Percentiles rank a stretch among this genome's conserved stretches.
phyloP scores from a whole-genome alignment of 1,139 yeast species.

The Petasospora fabianii region DNA sequence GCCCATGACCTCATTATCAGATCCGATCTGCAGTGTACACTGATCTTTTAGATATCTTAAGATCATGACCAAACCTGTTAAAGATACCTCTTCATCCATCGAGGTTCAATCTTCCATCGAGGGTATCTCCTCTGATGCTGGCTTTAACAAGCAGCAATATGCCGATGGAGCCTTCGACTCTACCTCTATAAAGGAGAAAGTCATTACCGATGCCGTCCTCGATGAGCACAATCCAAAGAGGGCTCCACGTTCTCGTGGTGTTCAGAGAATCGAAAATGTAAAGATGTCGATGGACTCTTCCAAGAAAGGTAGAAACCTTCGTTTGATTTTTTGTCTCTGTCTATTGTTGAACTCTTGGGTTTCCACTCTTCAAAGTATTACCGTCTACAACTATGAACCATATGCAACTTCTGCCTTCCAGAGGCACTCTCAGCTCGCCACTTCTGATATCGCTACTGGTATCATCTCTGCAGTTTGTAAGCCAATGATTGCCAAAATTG shows the following conservation, averaged over 20 bases:
- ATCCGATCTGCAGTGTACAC: no score
- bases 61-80: no score
- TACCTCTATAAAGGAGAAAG: no score
- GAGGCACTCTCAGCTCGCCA: conserved; percentile 34
- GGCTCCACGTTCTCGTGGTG: conserved; percentile 36
- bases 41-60: no score
- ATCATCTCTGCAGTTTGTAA: conserved; percentile 31
- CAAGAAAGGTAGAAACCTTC: conserved; percentile 16
- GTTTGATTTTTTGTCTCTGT: conserved; percentile 25
- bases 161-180: no score
- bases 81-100: no score
- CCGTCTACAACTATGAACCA: conserved; percentile 34
- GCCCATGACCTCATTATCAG: no score
- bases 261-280: conserved; percentile 31
- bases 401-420: conserved; percentile 35
- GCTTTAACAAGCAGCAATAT: no score
- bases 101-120: no score
- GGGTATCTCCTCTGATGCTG: no score
- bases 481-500: conserved; percentile 33
- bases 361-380: conserved; percentile 35
- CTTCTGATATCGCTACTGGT: conserved; percentile 32
- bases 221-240: no score
- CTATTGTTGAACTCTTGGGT: conserved; percentile 39
- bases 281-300: conserved; percentile 26
- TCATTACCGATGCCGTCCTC: no score